A percentile compares a stretch with the other conserved stretches of the same genome.
phyloP scores from a whole-genome alignment of 352 stramenopile species.

The Phytophthora tentaculata region DNA sequence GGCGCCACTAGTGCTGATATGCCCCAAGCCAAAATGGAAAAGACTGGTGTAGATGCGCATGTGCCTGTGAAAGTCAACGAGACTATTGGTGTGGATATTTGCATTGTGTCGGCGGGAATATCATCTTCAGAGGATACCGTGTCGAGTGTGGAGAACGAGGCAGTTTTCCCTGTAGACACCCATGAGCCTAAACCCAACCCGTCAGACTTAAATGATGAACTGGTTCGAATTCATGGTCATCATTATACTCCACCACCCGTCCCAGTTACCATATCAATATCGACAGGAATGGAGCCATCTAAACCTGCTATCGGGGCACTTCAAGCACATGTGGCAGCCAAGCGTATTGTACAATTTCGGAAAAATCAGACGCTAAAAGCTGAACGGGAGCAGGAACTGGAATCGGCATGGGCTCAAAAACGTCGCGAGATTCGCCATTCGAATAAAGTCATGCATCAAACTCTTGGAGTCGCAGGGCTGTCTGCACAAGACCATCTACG shows the following conservation, averaged over 20 bases:
- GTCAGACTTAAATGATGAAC: not conserved
- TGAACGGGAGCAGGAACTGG: slow-evolving; percentile 10
- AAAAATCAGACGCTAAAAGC: slow-evolving; percentile 6
- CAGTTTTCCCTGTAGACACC: not conserved
- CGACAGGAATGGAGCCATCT: not conserved
- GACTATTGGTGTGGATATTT: not conserved
- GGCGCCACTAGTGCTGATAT: not conserved
- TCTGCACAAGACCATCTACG: slow-evolving; percentile 45
- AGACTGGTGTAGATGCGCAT: not conserved
- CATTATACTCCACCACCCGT: slow-evolving; percentile 16
- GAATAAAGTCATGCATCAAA: slow-evolving; percentile 45
- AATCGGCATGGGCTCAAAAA: slow-evolving; percentile 25
- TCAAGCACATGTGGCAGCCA: slow-evolving; percentile 29
- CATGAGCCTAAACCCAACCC: not conserved
- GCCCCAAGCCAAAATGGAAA: not conserved
- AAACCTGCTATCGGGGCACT: slow-evolving; percentile 16
- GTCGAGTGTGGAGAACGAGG: slow-evolving; percentile 9
- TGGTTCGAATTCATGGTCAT: slow-evolving; percentile 23
- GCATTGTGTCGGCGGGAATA: not conserved
- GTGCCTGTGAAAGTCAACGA: slow-evolving; percentile 7
- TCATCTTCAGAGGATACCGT: slow-evolving; percentile 13
- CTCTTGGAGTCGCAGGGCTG: slow-evolving; percentile 47
- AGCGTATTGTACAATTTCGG: slow-evolving; percentile 27
- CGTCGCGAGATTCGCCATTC: slow-evolving; percentile 42
- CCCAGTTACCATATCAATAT: not conserved